Base-by-base conservation (phyloP, 192 early-diverging fungal genomes). In the Geosiphon pyriformis region DNA sequence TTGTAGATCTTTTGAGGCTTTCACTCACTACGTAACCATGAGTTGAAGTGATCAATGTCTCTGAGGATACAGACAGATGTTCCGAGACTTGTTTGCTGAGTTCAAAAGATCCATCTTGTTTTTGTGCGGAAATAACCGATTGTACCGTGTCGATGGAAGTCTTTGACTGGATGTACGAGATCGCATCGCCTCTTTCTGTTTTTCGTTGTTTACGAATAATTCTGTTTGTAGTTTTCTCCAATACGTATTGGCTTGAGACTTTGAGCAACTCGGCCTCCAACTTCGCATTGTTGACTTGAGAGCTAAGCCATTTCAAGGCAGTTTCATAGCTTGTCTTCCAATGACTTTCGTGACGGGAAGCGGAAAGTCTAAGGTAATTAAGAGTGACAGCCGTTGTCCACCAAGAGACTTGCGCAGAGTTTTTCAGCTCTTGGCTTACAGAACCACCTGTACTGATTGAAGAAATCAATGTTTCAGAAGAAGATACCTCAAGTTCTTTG, bases 91-190 rank as follows among this genome's bases (percentile, higher is more conserved):
- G 26, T 29, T 61, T 4, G 18, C 25, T 27, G 3, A 49, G 23
- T 29, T 61, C 59, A n/a, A 61, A 26, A 27, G 30, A 27, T 6
- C 59, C 59, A 7, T 61, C 42, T 0, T 29, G 33, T 22, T 61
- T 48, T 61, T 61, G 59, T 57, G 25, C 6, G 11, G 55, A 33
- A n/a, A 57, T 29, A 29, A 57, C 29, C n/a, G 17, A 1, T 29
- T 57, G 26, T 23, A 30, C 8, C n/a, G 30, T 29, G 10, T 30
- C 29, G 23, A 29, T 57, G 0, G 55, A 29, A 31, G 55, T 31
- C 1, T 23, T 22, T 33, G 55, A 30, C n/a, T 57, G 23, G 18
- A 37, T 22, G 4, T n/a, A 11, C 6, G 22, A n/a, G 18, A 60
- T 2, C 2, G 58, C 58, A 22, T 59, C 58, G 15, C 1, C 33